Evolutionary conservation across 1,139 yeast genomes (phyloP).

Genomic region (Magnusiomyces paraingens): DNA sequence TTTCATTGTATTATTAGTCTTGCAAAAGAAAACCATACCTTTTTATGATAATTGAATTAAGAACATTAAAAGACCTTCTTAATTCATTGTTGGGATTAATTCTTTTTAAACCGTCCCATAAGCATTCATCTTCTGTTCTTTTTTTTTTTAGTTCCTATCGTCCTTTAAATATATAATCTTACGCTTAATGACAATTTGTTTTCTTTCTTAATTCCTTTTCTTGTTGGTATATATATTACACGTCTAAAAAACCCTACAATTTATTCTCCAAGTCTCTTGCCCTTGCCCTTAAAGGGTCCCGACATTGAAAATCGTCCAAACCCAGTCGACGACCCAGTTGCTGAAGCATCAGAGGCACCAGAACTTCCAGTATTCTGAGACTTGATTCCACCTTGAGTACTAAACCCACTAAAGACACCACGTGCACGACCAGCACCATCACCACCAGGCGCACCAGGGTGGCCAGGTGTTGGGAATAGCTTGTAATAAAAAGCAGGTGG

Average conservation of each 20-base stretch:
- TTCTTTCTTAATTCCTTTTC: background rate
- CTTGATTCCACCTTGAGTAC: slow-evolving; percentile 11
- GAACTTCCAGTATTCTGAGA: background rate
- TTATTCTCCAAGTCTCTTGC: slow-evolving; percentile 27
- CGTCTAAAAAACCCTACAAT: background rate
- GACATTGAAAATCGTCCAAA: slow-evolving; percentile 14
- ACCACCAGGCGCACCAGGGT: slow-evolving; percentile 8
- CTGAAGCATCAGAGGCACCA: background rate
- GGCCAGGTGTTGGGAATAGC: slow-evolving; percentile 19
- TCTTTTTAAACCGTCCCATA: background rate
- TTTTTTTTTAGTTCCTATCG: background rate
- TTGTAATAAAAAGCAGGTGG: slow-evolving; percentile 24
- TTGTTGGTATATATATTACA: background rate
- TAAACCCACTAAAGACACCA: slow-evolving; percentile 15
- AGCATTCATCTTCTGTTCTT: background rate
- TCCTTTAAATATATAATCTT: background rate
- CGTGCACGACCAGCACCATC: background rate
- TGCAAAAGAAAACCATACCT: background rate
- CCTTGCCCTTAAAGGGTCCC: slow-evolving; percentile 21
- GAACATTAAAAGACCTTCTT: background rate
- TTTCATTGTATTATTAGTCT: background rate
- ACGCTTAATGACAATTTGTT: background rate
- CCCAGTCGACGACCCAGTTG: slow-evolving; percentile 8
- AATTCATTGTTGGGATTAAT: background rate
- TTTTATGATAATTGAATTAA: background rate